Evolutionary conservation across 169 alveolate species (phyloP).

Genomic region (Eimeria falciformis): DNA sequence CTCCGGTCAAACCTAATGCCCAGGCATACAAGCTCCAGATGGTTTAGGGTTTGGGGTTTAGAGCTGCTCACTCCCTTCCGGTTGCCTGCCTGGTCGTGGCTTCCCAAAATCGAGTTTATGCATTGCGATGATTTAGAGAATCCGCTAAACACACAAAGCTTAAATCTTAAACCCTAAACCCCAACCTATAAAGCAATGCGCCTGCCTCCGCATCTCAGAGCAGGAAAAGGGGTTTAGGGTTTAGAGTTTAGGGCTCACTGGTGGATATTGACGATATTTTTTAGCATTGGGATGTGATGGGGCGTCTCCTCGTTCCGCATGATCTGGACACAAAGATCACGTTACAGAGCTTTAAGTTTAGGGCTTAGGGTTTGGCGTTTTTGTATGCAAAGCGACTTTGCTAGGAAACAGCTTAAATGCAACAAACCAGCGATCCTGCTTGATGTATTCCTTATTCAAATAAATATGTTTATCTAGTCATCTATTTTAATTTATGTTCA

Average conservation of each 20-base stretch:
- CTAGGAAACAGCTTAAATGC: no score
- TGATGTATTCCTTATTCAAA: background rate
- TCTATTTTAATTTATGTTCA: background rate
- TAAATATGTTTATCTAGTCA: background rate
- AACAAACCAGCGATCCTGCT: background rate
- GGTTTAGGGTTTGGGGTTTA: background rate
- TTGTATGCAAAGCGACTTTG: no score
- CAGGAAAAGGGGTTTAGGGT: background rate
- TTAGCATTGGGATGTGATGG: slow-evolving; percentile 18
- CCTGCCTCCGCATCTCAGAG: background rate
- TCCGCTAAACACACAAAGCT: slow-evolving; percentile 48
- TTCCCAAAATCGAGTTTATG: slow-evolving; percentile 80
- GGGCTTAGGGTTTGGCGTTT: background rate
- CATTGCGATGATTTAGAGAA: slow-evolving; percentile 77
- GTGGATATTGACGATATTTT: slow-evolving; percentile 30
- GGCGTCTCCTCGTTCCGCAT: slow-evolving; percentile 19
- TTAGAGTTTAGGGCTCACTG: slow-evolving; percentile 4
- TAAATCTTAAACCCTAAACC: background rate
- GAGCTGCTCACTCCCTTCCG: slow-evolving; percentile 55
- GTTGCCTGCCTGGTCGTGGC: slow-evolving; percentile 83
- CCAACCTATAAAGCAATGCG: background rate
- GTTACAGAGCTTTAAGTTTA: background rate
- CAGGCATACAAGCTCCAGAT: background rate
- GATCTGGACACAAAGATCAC: slow-evolving; percentile 1
- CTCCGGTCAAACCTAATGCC: background rate